Evolutionary conservation across 2,329 filamentous ascomycete genomes (phyloP).

Genomic region (Fusarium guadeloupense): DNA sequence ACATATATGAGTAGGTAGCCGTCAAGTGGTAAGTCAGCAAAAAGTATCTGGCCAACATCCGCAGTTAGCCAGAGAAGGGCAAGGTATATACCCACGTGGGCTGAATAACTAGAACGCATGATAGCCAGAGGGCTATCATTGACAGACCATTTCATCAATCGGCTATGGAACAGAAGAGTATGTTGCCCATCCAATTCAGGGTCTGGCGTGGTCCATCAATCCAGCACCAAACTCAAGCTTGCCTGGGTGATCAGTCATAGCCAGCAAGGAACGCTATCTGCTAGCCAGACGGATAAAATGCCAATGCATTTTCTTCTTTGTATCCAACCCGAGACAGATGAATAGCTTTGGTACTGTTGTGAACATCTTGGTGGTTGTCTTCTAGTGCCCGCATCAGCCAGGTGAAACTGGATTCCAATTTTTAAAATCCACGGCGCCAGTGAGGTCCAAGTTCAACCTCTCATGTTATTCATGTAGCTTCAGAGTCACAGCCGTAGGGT

Average conservation of each 20-base stretch:
- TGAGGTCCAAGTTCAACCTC: too few species aligned
- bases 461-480: too few species aligned
- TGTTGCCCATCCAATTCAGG: background rate
- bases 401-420: background rate
- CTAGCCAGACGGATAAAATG: background rate
- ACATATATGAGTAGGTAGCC: background rate
- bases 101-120: background rate
- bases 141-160: background rate
- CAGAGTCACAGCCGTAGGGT: background rate
- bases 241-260: background rate
- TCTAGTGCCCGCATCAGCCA: background rate
- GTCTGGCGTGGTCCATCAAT: background rate
- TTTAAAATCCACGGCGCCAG: background rate
- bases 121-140: background rate
- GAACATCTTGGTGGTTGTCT: background rate
- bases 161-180: background rate
- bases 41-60: too few species aligned
- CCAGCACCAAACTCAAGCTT: background rate
- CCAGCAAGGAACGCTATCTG: background rate
- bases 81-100: background rate
- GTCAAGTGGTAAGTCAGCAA: background rate
- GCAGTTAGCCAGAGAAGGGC: background rate
- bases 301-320: background rate
- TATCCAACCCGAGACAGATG: background rate
- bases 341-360: background rate